Evolutionary conservation across 1,284 basidiomycete species (phyloP).

Genomic region (Pseudozyma sp.): DNA sequence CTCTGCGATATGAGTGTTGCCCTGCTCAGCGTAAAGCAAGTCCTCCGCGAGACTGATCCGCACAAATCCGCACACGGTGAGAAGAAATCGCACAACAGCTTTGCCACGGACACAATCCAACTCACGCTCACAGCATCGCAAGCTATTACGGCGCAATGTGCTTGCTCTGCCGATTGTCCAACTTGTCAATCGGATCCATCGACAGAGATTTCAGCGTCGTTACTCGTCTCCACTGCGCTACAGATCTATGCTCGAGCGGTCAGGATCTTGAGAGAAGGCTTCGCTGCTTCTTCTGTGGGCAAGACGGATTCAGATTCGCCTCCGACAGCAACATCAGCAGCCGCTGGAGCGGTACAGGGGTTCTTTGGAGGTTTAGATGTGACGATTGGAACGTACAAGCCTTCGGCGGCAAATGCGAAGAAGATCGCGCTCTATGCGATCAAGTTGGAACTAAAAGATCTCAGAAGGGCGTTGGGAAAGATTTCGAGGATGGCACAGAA

Average conservation of each 20-base stretch:
- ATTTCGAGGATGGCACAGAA: conserved; percentile 51
- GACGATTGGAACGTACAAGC: conserved; percentile 63
- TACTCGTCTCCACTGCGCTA: conserved; percentile 64
- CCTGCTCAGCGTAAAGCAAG: conserved; percentile 58
- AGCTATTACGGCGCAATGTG: conserved; percentile 62
- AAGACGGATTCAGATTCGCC: neutral
- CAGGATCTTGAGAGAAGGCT: conserved; percentile 59
- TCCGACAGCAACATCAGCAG: neutral
- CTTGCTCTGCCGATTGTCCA: conserved; percentile 65
- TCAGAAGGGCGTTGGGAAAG: conserved; percentile 61
- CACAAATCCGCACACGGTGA: conserved; percentile 3
- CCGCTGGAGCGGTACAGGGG: neutral
- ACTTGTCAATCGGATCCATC: conserved; percentile 63
- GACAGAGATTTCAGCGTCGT: conserved; percentile 54
- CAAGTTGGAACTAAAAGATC: conserved; percentile 64
- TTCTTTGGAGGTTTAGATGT: conserved; percentile 56
- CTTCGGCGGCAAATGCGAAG: conserved; percentile 55
- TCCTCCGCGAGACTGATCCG: conserved; percentile 43
- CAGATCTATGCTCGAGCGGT: conserved; percentile 68
- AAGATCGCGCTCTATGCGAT: conserved; percentile 68
- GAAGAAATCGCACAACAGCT: neutral
- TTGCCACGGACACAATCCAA: conserved; percentile 51
- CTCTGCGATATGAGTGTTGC: conserved; percentile 63
- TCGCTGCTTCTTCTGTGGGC: conserved; percentile 24
- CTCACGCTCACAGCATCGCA: conserved; percentile 65